Percentiles rank a stretch among this genome's conserved stretches.
Evolutionary conservation across 495 filamentous ascomycete genomes (phyloP).

Genomic region (Hypoxylon fragiforme): DNA sequence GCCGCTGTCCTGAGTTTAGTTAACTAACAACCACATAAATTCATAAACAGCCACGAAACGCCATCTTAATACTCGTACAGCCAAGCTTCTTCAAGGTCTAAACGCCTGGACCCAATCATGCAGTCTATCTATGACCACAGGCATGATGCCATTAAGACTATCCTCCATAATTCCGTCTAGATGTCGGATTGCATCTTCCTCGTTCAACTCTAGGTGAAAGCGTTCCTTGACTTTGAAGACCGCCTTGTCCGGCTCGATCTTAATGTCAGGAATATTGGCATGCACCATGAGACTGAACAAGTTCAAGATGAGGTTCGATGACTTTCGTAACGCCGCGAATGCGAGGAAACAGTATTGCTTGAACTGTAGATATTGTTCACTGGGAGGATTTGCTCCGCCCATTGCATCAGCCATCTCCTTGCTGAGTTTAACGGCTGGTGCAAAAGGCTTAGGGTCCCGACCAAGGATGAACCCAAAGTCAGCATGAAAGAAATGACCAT

Average conservation of each 20-base stretch:
- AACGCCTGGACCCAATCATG: conserved; percentile 94
- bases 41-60: too few relatives aligned
- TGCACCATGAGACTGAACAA: conserved; percentile 96
- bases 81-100: conserved; percentile 57
- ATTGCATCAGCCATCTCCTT: conserved; percentile 99
- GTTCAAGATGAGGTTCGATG: conserved; percentile 89
- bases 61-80: neutral
- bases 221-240: conserved; percentile 93
- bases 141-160: conserved; percentile 82
- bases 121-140: conserved; percentile 90
- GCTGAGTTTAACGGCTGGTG: conserved; percentile 93
- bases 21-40: too few relatives aligned
- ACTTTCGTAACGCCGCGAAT: conserved; percentile 88
- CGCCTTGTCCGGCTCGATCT: conserved; percentile 86
- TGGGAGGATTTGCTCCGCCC: conserved; percentile 70
- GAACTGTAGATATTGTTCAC: conserved; percentile 80
- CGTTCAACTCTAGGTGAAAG: conserved; percentile 87
- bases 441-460: conserved; percentile 95
- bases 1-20: too few relatives aligned
- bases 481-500: conserved; percentile 96
- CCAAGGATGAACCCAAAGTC: conserved; percentile 98
- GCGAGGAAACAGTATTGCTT: conserved; percentile 95
- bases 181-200: conserved; percentile 88
- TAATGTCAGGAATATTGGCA: conserved; percentile 94
- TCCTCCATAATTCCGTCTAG: conserved; percentile 88